phyloP scores from a whole-genome alignment of 1,284 basidiomycete genomes.

The Trametes hirsuta region DNA sequence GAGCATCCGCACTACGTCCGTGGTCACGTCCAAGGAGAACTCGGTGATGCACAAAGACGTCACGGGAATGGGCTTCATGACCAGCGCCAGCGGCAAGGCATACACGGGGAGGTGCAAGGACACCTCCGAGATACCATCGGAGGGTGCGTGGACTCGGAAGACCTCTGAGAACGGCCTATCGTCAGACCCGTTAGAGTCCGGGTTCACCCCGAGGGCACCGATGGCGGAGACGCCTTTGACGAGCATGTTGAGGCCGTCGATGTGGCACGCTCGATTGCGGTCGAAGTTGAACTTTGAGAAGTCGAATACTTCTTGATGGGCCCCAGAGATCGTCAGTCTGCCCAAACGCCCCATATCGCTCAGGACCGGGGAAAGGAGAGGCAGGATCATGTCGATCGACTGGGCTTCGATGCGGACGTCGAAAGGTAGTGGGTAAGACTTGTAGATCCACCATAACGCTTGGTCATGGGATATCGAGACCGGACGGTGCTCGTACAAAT shows the following conservation, averaged over 20 bases:
- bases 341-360: constrained; percentile 57
- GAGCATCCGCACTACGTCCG: constrained; percentile 52
- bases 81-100: constrained; percentile 46
- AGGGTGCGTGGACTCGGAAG: constrained; percentile 24
- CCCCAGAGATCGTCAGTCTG: constrained; percentile 45
- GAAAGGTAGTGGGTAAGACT: constrained; percentile 55
- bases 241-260: constrained; percentile 24
- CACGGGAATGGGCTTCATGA: constrained; percentile 54
- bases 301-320: constrained; percentile 28
- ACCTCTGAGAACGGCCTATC: constrained; percentile 17
- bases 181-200: constrained; percentile 15
- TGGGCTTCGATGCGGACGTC: constrained; percentile 55
- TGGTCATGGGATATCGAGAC: constrained; percentile 46
- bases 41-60: constrained; percentile 60
- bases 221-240: constrained; percentile 25
- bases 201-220: constrained; percentile 17
- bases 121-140: constrained; percentile 18
- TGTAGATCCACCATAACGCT: constrained; percentile 55
- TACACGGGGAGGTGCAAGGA: constrained; percentile 40
- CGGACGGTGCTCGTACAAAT: constrained; percentile 47
- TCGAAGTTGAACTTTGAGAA: constrained; percentile 22
- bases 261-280: constrained; percentile 10
- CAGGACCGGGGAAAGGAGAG: constrained; percentile 64
- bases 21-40: constrained; percentile 37
- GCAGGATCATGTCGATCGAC: constrained; percentile 55